phyloP scores from a whole-genome alignment of 768 basidiomycete species.

The Termitomyces sp. region DNA sequence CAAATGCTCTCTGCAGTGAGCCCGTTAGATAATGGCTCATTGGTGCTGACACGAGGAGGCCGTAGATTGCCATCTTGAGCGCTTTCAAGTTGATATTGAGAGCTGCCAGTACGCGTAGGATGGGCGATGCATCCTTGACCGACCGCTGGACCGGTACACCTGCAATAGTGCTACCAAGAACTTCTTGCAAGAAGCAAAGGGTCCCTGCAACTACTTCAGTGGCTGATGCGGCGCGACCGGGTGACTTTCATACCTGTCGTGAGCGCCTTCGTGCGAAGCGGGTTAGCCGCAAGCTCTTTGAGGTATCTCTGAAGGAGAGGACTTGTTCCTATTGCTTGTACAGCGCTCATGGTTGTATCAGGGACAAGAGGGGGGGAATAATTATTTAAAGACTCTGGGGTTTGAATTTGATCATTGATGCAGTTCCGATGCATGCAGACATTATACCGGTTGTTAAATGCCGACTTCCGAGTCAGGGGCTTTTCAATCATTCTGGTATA shows the following conservation, averaged over 20 bases:
- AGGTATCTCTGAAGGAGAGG: conserved; percentile 71
- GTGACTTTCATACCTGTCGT: conserved; percentile 54
- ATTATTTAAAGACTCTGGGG: not conserved
- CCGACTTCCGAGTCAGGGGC: conserved; percentile 10
- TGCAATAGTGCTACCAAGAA: conserved; percentile 72
- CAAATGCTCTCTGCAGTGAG: conserved; percentile 69
- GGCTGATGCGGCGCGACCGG: not conserved
- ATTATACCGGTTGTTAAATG: conserved; percentile 4
- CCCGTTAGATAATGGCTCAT: conserved; percentile 74
- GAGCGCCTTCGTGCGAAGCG: conserved; percentile 76
- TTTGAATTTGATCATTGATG: conserved; percentile 1
- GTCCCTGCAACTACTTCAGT: conserved; percentile 29
- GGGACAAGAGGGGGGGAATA: conserved; percentile 4
- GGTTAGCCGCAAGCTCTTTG: conserved; percentile 59
- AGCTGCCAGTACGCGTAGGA: conserved; percentile 49
- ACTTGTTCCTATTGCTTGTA: conserved; percentile 22
- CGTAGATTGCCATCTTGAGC: conserved; percentile 81
- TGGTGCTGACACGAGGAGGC: conserved; percentile 81
- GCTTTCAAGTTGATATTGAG: conserved; percentile 67
- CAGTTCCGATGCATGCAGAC: not conserved
- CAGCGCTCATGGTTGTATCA: conserved; percentile 36
- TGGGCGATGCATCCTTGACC: conserved; percentile 49
- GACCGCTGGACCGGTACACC: conserved; percentile 49
- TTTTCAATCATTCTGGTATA: conserved; percentile 11
- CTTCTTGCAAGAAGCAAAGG: conserved; percentile 73